Percentiles rank a stretch among this genome's conserved stretches.
phyloP scores from a whole-genome alignment of 495 filamentous ascomycete genomes.

The Aspergillus funiculosus region DNA sequence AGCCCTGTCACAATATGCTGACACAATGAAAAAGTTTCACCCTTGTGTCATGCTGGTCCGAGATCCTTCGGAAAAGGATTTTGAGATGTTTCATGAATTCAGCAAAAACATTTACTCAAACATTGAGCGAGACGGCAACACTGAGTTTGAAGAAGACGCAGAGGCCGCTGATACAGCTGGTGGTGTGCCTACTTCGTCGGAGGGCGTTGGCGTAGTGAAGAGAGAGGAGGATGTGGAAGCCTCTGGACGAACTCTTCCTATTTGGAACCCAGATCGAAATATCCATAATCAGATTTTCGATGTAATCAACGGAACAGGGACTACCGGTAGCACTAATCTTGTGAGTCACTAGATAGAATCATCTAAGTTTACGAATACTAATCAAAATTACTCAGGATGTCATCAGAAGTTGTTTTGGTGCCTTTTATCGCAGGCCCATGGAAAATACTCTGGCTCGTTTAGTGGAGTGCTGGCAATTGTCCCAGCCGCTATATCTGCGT shows the following conservation, averaged over 20 bases:
- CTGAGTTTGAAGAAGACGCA: constrained; percentile 36
- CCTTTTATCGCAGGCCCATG: constrained; percentile 52
- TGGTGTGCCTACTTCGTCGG: constrained; percentile 17
- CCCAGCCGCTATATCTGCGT: constrained; percentile 57
- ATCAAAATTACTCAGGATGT: constrained; percentile 36
- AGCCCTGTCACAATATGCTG: constrained; percentile 47
- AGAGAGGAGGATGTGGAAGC: constrained; percentile 29
- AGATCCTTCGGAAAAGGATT: constrained; percentile 63
- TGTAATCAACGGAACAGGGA: constrained; percentile 44
- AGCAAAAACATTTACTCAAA: constrained; percentile 25
- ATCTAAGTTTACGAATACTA: no score
- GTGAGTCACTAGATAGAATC: no score
- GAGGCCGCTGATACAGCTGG: constrained; percentile 27
- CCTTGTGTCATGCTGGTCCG: constrained; percentile 68
- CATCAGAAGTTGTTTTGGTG: constrained; percentile 44
- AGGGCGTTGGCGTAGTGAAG: constrained; percentile 21
- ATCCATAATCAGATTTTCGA: constrained; percentile 52
- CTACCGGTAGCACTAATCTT: constrained; percentile 46
- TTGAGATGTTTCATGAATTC: constrained; percentile 49
- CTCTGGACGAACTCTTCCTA: constrained; percentile 38
- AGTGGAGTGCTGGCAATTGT: constrained; percentile 53
- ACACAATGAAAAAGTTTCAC: constrained; percentile 29
- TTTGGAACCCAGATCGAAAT: constrained; percentile 50
- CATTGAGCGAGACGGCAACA: constrained; percentile 37
- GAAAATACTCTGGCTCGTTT: constrained; percentile 52